phyloP scores from a whole-genome alignment of 2,329 filamentous ascomycete species.

The Atkinsonella texensis region DNA sequence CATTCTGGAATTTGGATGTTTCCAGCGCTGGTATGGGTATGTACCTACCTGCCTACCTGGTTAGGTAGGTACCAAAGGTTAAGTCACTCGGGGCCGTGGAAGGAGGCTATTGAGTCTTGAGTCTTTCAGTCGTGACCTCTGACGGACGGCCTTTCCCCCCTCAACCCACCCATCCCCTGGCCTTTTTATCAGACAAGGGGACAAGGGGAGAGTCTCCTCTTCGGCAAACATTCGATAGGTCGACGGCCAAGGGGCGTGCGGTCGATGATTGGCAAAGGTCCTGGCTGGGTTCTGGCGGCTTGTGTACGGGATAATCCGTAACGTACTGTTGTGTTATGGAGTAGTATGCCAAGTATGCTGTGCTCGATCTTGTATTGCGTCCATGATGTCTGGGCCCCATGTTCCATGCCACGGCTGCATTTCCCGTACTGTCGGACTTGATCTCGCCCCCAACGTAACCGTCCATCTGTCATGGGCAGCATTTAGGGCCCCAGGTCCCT shows the following conservation, averaged over 20 bases:
- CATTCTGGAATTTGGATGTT: conserved; percentile 4
- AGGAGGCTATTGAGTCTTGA: too few species aligned
- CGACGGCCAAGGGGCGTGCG: conserved; percentile 4
- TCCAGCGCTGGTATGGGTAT: background rate
- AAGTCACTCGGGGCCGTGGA: background rate
- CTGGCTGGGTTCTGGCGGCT: too few species aligned
- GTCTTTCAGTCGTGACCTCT: too few species aligned
- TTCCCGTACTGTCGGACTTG: conserved; percentile 10
- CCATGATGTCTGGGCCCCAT: conserved; percentile 9
- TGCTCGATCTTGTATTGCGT: conserved; percentile 7
- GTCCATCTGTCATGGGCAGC: conserved; percentile 11
- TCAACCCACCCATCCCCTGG: background rate
- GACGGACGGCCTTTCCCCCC: background rate
- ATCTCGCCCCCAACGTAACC: conserved; percentile 13
- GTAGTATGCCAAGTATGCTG: background rate
- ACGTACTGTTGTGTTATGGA: background rate
- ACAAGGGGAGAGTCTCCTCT: conserved; percentile 9
- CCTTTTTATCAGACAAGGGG: conserved; percentile 2
- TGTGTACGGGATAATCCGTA: too few species aligned
- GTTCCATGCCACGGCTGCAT: conserved; percentile 8
- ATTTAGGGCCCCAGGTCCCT: conserved; percentile 15
- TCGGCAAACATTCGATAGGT: conserved; percentile 22
- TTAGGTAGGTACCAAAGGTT: conserved; percentile 1
- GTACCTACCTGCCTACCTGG: conserved; percentile 1
- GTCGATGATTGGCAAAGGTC: background rate